Evolutionary conservation across 1,284 basidiomycete genomes (phyloP).

Genomic region (Ganoderma lingzhi): DNA sequence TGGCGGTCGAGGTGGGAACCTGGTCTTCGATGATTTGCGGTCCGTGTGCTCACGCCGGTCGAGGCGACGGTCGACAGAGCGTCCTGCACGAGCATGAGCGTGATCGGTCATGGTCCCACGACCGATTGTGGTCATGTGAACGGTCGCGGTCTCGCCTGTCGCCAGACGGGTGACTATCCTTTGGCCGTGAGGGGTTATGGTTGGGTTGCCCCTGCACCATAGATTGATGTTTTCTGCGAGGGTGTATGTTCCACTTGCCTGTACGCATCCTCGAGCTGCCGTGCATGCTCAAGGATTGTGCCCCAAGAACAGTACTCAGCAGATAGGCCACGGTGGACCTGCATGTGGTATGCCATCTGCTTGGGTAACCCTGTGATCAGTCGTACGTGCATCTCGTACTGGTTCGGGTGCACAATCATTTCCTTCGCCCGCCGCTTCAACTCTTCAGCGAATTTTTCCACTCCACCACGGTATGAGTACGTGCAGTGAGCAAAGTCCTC

Average conservation of each 20-base stretch:
- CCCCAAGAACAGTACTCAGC: slow-evolving; percentile 1
- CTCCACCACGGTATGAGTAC: not conserved
- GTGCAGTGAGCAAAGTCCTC: not conserved
- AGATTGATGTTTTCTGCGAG: too few relatives aligned
- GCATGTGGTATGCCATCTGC: not conserved
- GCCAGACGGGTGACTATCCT: too few relatives aligned
- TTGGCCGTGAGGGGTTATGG: too few relatives aligned
- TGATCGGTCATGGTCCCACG: too few relatives aligned
- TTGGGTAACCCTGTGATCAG: slow-evolving; percentile 5
- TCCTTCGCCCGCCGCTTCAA: not conserved
- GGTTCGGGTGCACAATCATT: slow-evolving; percentile 11
- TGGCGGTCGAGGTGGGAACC: not conserved
- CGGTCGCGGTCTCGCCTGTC: too few relatives aligned
- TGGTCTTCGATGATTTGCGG: too few relatives aligned
- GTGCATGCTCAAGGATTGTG: slow-evolving; percentile 8
- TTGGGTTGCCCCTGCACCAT: too few relatives aligned
- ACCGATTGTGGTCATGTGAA: too few relatives aligned
- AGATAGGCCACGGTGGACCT: not conserved
- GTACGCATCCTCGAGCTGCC: slow-evolving; percentile 8
- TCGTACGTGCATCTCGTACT: slow-evolving; percentile 1
- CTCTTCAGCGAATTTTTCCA: slow-evolving; percentile 3
- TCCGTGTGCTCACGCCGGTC: too few relatives aligned
- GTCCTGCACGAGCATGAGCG: too few relatives aligned
- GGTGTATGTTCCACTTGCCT: not conserved
- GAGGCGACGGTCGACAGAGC: too few relatives aligned